phyloP scores from a whole-genome alignment of 2,329 filamentous ascomycete species.

The Colletotrichum magnum region DNA sequence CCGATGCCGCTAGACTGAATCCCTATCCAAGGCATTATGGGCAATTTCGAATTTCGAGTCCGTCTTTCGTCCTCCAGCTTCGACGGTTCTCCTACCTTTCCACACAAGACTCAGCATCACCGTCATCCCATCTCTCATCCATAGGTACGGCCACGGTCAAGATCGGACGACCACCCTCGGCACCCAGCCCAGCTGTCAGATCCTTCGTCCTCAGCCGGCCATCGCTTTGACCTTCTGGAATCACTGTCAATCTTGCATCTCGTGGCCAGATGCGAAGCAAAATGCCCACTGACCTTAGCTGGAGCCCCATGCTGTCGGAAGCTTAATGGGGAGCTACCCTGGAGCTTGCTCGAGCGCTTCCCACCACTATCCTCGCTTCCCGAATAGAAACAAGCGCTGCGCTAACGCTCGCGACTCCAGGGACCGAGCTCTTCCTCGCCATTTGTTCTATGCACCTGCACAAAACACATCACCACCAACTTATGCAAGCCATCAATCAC shows the following conservation, averaged over 20 bases:
- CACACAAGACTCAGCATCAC: background rate
- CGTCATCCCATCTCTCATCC: background rate
- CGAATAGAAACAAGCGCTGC: conserved; percentile 3
- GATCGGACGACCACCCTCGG: background rate
- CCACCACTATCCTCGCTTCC: background rate
- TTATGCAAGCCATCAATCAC: background rate
- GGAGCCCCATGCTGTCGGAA: conserved; percentile 1
- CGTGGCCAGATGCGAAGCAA: background rate
- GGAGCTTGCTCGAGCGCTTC: conserved; percentile 7
- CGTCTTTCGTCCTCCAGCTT: background rate
- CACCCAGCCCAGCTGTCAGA: conserved; percentile 6
- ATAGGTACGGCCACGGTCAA: too few relatives aligned
- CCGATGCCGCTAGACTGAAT: background rate
- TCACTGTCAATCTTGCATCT: conserved; percentile 24
- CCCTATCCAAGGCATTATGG: too few relatives aligned
- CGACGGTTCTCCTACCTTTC: background rate
- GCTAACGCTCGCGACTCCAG: conserved; percentile 9
- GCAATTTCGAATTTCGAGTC: too few relatives aligned
- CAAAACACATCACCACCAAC: background rate
- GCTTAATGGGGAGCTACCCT: conserved; percentile 10
- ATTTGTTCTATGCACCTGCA: background rate
- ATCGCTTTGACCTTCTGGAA: conserved; percentile 2
- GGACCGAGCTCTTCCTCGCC: background rate
- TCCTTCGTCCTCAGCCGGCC: conserved; percentile 6
- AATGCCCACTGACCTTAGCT: too few relatives aligned